Conservation (phyloP, 2,329 filamentous ascomycete genomes). For the Cladosporium sp. region DNA sequence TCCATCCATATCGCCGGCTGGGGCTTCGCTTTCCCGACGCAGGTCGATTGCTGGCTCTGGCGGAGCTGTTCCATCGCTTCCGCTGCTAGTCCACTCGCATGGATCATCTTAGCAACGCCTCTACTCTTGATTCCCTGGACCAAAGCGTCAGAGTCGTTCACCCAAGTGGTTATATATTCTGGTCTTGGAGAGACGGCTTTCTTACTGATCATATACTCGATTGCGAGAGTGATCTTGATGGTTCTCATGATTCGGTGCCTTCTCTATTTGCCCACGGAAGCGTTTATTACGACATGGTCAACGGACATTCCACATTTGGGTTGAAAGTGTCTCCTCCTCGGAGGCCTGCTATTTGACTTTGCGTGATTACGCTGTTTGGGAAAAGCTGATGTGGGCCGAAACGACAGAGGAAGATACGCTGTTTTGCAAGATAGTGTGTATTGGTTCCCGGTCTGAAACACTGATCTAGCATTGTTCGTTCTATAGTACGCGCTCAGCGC, state of each 20-base stretch:
- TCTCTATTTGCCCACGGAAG: background rate
- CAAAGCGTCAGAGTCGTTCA: background rate
- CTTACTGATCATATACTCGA: background rate
- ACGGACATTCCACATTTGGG: conserved; percentile 9
- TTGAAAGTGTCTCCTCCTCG: too few species aligned
- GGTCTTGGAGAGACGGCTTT: background rate
- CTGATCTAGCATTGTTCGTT: too few species aligned
- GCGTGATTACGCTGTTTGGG: too few species aligned
- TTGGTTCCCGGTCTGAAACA: too few species aligned
- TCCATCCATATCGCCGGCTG: conserved; percentile 15
- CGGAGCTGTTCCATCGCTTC: conserved; percentile 10
- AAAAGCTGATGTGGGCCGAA: too few species aligned
- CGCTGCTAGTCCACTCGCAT: background rate
- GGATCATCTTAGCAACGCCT: background rate
- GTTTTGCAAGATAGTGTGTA: too few species aligned
- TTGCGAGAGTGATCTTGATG: background rate
- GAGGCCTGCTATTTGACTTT: too few species aligned
- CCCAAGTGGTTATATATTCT: background rate
- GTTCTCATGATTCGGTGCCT: conserved; percentile 4
- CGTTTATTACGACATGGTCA: conserved; percentile 4
- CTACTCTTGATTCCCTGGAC: background rate
- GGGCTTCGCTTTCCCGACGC: conserved; percentile 16
- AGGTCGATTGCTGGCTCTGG: conserved; percentile 14
- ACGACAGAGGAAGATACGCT: too few species aligned
- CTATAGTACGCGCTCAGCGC: too few species aligned